Evolutionary conservation across 331 rosid species (phyloP).

Genomic region (Erythrophleum ivorense): DNA sequence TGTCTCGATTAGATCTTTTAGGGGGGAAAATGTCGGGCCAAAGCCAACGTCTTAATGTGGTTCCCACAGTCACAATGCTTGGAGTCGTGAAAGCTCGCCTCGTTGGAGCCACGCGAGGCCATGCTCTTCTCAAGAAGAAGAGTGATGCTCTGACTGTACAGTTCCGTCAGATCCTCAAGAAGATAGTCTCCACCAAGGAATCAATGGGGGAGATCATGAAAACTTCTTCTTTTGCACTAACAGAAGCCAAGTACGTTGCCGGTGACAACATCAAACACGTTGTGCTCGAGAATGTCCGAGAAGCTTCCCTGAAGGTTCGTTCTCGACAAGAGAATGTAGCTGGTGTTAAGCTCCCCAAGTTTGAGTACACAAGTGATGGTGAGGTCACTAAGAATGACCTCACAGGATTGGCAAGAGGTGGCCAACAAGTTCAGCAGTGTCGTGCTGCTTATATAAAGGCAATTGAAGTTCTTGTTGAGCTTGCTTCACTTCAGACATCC

Average conservation of each 20-base stretch:
- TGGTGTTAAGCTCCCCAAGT: constrained; percentile 93
- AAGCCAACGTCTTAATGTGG: constrained; percentile 88
- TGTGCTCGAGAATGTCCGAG: constrained; percentile 86
- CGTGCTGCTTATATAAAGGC: constrained; percentile 90
- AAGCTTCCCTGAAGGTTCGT: constrained; percentile 80
- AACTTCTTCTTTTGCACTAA: constrained; percentile 81
- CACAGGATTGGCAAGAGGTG: constrained; percentile 94
- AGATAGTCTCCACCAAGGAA: constrained; percentile 90
- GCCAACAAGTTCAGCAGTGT: constrained; percentile 94
- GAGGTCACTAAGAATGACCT: constrained; percentile 80
- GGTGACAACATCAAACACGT: constrained; percentile 90
- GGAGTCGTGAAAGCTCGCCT: constrained; percentile 86
- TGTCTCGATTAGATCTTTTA: constrained; percentile 49
- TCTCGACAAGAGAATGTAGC: constrained; percentile 88
- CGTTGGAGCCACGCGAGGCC: constrained; percentile 94
- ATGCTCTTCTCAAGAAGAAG: constrained; percentile 97
- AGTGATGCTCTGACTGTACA: constrained; percentile 96
- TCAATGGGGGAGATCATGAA: constrained; percentile 98
- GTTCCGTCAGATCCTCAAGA: constrained; percentile 85
- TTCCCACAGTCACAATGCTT: constrained; percentile 92
- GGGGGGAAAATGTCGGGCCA: constrained; percentile 81
- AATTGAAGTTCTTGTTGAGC: constrained; percentile 94
- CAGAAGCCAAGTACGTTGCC: constrained; percentile 94
- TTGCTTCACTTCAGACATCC: constrained; percentile 95
- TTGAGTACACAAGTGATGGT: constrained; percentile 70